These are phyloP conservation scores for Willaertia magna DNA, from an alignment of 208 protist species.

Conservation along the genomic window DNA sequence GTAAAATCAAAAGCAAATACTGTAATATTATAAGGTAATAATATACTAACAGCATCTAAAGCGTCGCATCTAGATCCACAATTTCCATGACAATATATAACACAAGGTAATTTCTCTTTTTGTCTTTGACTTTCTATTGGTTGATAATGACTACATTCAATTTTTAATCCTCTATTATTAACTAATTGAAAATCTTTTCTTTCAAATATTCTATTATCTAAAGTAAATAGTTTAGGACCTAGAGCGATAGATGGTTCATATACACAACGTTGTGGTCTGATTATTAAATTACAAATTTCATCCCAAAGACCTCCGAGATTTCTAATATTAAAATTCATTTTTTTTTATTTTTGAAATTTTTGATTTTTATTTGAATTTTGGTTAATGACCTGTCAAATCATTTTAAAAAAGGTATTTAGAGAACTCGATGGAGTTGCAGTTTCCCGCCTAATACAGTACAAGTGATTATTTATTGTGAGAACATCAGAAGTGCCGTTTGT, in stretches of 20 bases:
- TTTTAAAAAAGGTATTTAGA: no score
- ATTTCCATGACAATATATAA: conserved; percentile 77
- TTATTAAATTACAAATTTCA: conserved; percentile 61
- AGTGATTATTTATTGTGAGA: no score
- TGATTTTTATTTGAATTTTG: no score
- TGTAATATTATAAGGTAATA: conserved; percentile 50
- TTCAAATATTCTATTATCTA: conserved; percentile 18
- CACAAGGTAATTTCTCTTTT: conserved; percentile 43
- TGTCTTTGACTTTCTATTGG: conserved; percentile 21
- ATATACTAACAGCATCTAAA: neutral
- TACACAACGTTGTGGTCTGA: conserved; percentile 48
- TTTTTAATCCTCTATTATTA: conserved; percentile 57
- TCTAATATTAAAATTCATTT: neutral
- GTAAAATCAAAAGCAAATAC: conserved; percentile 78
- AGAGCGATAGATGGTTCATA: neutral
- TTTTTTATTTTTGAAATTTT: no score
- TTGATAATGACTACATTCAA: conserved; percentile 64
- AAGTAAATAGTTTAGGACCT: conserved; percentile 12
- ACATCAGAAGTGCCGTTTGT: no score
- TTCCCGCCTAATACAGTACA: no score
- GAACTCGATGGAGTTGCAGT: no score
- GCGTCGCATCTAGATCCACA: conserved; percentile 58
- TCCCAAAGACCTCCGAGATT: conserved; percentile 38
- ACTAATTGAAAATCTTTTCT: conserved; percentile 53
- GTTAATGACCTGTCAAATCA: no score